Evolutionary conservation across 2,329 filamentous ascomycete genomes (phyloP), one percentile per base, ranked within the genome.

Genomic region (Pleoardoris graminearum): DNA sequence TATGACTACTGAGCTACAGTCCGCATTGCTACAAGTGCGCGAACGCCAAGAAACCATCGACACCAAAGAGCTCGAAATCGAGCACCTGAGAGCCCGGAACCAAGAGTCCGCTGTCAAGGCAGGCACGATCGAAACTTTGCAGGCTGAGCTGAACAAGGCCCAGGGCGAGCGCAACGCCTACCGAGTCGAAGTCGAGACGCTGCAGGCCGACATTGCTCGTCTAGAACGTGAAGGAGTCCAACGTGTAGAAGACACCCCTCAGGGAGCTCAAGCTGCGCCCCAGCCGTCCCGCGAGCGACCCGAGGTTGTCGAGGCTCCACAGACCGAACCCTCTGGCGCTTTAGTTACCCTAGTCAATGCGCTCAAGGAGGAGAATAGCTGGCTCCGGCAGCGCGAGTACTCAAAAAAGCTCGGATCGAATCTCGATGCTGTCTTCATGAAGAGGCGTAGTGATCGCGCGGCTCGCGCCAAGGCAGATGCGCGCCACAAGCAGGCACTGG

Each of bases 41-140:
- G 86, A 87, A 30, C 84, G 96, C 47, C 91, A 95, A 71, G 93
- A 95, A 53, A 83, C 90, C 21, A 84, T 87, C n/a, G 88, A 71
- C 23, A 72, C 69, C 1, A 71, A 71, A 44, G 63, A 70, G 19
- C 61, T 97, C 61, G 92, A 94, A 73, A 96, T 97, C 61, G 93
- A 97, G 74, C 90, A 94, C 35, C 85, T 97, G 32, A 90, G 96
- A 72, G 89, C 90, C 25, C 67, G 69, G 55, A 62, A 64, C 41
- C 59, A 62, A 11, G 67, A 72, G 47, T 65, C 63, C 21, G 43
- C 60, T 10, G 56, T 56, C 30, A 70, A 67, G 53, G 60, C 59
- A 16, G 59, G 61, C 33, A 61, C 60, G 6, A 38, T 64, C 2
- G 57, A 63, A 29, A 54, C 55, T n/a, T 38, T 69, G 2, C 52